A percentile compares a stretch with the other conserved stretches of the same genome.
Conservation (phyloP, 495 filamentous ascomycete species). For the Alectoria sarmentosa region DNA sequence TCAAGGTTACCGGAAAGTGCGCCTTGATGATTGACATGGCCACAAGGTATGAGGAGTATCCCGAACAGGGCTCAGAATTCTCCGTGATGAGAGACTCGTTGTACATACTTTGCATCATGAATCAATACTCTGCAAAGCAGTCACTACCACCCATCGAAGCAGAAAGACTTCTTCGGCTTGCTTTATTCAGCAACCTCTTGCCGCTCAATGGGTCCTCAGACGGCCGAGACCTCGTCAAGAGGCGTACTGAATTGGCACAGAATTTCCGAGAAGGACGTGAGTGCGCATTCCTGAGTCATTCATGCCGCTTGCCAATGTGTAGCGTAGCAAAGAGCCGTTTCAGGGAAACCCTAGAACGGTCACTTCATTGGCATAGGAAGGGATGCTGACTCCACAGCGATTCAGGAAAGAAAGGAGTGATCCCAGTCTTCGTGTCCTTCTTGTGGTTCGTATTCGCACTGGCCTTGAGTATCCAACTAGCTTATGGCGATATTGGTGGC, state of each 20-base stretch:
- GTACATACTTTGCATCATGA: conserved; percentile 41
- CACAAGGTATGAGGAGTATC: conserved; percentile 30
- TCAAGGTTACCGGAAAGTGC: conserved; percentile 41
- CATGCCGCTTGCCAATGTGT: too few species aligned
- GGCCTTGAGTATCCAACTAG: conserved; percentile 32
- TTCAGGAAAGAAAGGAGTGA: conserved; percentile 29
- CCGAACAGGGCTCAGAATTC: conserved; percentile 34
- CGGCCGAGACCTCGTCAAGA: conserved; percentile 25
- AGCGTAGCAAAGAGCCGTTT: too few species aligned
- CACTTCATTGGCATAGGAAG: too few species aligned
- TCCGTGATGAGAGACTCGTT: conserved; percentile 39
- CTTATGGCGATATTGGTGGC: conserved; percentile 37
- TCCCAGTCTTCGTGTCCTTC: conserved; percentile 38
- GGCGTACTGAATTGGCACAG: conserved; percentile 31
- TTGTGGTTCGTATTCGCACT: conserved; percentile 36
- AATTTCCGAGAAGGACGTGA: conserved; percentile 32
- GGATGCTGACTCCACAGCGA: too few species aligned
- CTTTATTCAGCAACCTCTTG: conserved; percentile 35
- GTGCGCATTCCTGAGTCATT: too few species aligned
- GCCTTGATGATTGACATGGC: conserved; percentile 44
- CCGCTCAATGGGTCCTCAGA: conserved; percentile 23
- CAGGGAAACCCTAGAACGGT: too few species aligned
- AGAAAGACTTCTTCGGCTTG: conserved; percentile 35
- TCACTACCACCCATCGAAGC: conserved; percentile 28
- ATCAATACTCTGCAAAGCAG: conserved; percentile 37